Base-by-base conservation (phyloP, 2,329 filamentous ascomycete species). In the Beauveria australis region DNA sequence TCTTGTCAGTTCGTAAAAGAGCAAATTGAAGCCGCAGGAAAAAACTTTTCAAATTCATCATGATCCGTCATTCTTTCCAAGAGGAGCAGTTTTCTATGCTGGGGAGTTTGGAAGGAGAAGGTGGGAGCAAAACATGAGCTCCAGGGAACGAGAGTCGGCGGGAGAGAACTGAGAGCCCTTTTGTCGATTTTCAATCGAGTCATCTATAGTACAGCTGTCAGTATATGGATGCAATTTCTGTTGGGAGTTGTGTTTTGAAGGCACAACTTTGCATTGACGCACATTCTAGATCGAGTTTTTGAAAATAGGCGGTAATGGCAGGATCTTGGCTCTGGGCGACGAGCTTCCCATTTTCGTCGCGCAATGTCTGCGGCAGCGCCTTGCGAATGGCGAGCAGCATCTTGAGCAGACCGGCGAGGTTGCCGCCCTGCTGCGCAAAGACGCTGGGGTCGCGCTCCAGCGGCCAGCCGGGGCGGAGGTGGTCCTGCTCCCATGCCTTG, bases 401-500 rank as follows among this genome's bases (percentile, higher is more conserved):
- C 68, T 81, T 80, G 54, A 88, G 70, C 44, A 87, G 71, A 49
- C 82, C 77, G 5, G 83, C 82, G 7, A 88, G 76, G 40, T 80
- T 79, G 51, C 81, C 79, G 18, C 84, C 84, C 64, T 87, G 84
- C 60, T 80, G 77, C 0, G 82, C 81, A 67, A 83, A 88, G 55
- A 76, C 75, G 54, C 75, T 73, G 0, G 85, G 85, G 8, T 81
- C 79, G 43, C 75, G 71, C 67, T 84, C 82, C 3, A 88, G 75
- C 4, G 85, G 85, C 85, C 85, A 88, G 48, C 79, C 78, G 0
- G 78, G 78, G 2, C 81, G 78, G 28, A 86, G 77, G 54, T 81
- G 80, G 60, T 83, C 79, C 68, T 87, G 82, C 66, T 87, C 84
- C 84, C 84, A 88, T 2, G 82, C 84, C 64, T 86, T 86, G 73